Percentiles rank a stretch among this genome's conserved stretches.
These are phyloP conservation scores for Gossypium anomalum DNA, from an alignment of 345 rosid species.

Conservation along the genomic window DNA sequence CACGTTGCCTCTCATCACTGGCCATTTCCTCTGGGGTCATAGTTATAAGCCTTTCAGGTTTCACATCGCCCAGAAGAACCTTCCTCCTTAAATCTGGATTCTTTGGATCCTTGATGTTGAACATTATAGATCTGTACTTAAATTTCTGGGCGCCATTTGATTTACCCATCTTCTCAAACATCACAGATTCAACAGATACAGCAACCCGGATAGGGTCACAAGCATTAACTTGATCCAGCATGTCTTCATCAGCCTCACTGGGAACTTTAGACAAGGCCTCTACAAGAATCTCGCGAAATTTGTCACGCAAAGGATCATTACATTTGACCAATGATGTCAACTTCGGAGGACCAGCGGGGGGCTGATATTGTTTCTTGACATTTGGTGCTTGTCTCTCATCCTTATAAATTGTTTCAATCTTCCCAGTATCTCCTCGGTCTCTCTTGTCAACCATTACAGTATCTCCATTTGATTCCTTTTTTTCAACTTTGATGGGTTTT, in stretches of 20 bases:
- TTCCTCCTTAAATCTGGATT: slow-evolving; percentile 93
- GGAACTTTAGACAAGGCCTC: slow-evolving; percentile 79
- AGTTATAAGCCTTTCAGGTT: slow-evolving; percentile 65
- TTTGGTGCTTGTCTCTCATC: slow-evolving; percentile 40
- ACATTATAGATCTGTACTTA: slow-evolving; percentile 92
- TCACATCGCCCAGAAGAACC: slow-evolving; percentile 80
- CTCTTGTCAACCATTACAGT: slow-evolving; percentile 32
- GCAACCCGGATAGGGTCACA: slow-evolving; percentile 88
- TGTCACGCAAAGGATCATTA: slow-evolving; percentile 80
- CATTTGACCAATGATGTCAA: slow-evolving; percentile 62
- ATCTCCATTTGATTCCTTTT: slow-evolving; percentile 26
- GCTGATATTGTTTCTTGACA: slow-evolving; percentile 39
- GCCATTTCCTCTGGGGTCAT: slow-evolving; percentile 94
- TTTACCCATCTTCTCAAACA: slow-evolving; percentile 83
- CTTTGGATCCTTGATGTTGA: slow-evolving; percentile 81
- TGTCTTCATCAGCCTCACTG: slow-evolving; percentile 56
- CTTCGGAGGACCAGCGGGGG: slow-evolving; percentile 52
- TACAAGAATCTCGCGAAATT: slow-evolving; percentile 65
- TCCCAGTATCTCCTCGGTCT: slow-evolving; percentile 26
- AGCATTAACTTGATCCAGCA: slow-evolving; percentile 44
- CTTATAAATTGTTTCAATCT: slow-evolving; percentile 35
- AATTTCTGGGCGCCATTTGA: slow-evolving; percentile 77
- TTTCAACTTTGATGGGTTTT: slow-evolving; percentile 35
- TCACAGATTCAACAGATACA: slow-evolving; percentile 70
- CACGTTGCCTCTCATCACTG: slow-evolving; percentile 67